Evolutionary conservation across 106 monocot genomes (phyloP).

Genomic region (Dendrobium officinale): DNA sequence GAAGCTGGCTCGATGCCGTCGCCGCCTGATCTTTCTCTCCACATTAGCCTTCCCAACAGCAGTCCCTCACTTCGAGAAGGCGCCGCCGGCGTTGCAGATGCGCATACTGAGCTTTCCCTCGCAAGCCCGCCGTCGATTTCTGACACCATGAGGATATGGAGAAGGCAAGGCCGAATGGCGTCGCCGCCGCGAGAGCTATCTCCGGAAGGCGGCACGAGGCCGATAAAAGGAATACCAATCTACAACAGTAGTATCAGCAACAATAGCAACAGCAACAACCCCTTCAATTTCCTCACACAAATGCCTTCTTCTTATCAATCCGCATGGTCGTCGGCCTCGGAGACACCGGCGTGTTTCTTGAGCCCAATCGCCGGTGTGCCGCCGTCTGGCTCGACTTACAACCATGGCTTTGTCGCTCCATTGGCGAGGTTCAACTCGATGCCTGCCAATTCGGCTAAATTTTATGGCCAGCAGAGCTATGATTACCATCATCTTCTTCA

Average conservation of each 20-base stretch:
- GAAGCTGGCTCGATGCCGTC: conserved; percentile 1
- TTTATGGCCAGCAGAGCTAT: background rate
- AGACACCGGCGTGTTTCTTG: background rate
- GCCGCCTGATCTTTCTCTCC: conserved; percentile 24
- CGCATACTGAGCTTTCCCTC: conserved; percentile 15
- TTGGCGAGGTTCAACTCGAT: background rate
- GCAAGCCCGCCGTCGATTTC: background rate
- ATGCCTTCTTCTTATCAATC: background rate
- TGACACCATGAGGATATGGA: background rate
- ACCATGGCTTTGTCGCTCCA: background rate
- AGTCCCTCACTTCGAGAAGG: background rate
- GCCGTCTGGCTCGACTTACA: background rate
- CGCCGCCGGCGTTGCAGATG: background rate
- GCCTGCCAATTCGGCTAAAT: background rate
- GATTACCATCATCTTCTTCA: background rate
- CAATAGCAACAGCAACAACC: background rate
- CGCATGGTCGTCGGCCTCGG: background rate
- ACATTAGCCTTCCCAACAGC: conserved; percentile 16
- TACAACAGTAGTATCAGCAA: conserved; percentile 5
- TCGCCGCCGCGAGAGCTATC: background rate
- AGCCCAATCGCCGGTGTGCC: background rate
- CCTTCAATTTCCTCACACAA: conserved; percentile 2
- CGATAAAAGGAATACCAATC: conserved; percentile 18
- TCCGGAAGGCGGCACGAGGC: background rate
- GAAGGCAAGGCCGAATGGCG: background rate